phyloP scores from a whole-genome alignment of 2,329 filamentous ascomycete species.

The Pestalotiopsis sp. region DNA sequence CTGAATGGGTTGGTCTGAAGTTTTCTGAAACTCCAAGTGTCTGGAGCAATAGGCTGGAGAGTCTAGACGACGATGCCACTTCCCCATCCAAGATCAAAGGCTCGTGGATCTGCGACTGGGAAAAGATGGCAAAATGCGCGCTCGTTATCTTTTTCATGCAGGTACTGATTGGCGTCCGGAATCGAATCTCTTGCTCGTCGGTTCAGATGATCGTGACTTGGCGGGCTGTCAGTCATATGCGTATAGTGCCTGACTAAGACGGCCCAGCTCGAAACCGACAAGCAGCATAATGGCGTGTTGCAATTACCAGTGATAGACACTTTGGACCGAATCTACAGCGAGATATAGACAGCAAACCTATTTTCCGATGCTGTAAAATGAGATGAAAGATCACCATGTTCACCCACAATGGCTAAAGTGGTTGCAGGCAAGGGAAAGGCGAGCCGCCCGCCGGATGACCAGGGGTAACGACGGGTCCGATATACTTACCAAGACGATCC shows the following conservation, averaged over 20 bases:
- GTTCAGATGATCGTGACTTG: background rate
- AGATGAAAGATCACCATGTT: background rate
- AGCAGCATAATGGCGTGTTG: background rate
- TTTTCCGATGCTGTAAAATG: background rate
- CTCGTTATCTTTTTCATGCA: background rate
- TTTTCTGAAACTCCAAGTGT: constrained; percentile 11
- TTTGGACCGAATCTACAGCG: background rate
- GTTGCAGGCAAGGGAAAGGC: background rate
- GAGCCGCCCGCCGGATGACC: background rate
- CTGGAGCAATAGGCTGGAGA: background rate
- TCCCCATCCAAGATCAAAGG: background rate
- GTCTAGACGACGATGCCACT: background rate
- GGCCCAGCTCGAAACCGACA: background rate
- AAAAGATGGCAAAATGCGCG: background rate
- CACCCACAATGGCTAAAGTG: background rate
- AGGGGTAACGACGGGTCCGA: background rate
- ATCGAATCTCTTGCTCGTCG: background rate
- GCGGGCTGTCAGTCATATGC: background rate
- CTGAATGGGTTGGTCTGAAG: constrained; percentile 3
- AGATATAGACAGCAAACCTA: background rate
- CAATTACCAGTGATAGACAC: background rate
- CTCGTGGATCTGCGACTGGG: background rate
- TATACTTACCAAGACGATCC: background rate
- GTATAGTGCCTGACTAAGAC: background rate
- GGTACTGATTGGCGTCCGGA: background rate